phyloP scores from a whole-genome alignment of 495 filamentous ascomycete genomes.

The Corynascus novoguineensis region DNA sequence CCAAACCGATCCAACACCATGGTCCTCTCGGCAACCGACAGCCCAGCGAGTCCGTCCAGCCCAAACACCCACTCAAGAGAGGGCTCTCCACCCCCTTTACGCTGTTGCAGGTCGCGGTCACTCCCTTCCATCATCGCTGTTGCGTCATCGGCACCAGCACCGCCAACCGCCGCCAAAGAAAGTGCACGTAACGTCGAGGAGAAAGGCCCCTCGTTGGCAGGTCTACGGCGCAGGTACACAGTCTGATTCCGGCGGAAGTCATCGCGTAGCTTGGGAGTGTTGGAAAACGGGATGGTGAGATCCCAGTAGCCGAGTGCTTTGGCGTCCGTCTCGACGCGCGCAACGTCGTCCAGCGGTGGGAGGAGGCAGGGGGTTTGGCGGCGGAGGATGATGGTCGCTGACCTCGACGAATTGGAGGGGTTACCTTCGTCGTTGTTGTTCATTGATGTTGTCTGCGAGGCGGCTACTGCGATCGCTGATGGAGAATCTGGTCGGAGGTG shows the following conservation, averaged over 20 bases:
- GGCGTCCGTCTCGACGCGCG: conserved; percentile 56
- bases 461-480: conserved; percentile 20
- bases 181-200: conserved; percentile 66
- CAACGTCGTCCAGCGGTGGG: conserved; percentile 67
- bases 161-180: conserved; percentile 32
- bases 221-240: conserved; percentile 74
- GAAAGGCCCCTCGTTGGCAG: conserved; percentile 66
- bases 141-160: conserved; percentile 10
- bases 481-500: conserved; percentile 27
- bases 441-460: neutral
- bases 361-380: conserved; percentile 71
- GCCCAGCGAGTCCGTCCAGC: conserved; percentile 52
- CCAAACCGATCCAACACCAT: conserved; percentile 56
- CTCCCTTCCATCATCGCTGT: conserved; percentile 10
- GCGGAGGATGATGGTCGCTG: conserved; percentile 19
- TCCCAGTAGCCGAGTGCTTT: conserved; percentile 75
- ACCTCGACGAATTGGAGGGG: no score
- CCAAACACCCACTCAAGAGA: conserved; percentile 74
- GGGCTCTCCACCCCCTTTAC: conserved; percentile 8
- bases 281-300: conserved; percentile 69
- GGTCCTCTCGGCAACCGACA: conserved; percentile 72
- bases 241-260: conserved; percentile 72
- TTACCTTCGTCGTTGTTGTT: conserved; percentile 5
- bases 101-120: neutral
- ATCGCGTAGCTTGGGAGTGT: conserved; percentile 56